Base-by-base conservation (phyloP, 2,329 filamentous ascomycete genomes). In the Torrubiella hemipterigena region DNA sequence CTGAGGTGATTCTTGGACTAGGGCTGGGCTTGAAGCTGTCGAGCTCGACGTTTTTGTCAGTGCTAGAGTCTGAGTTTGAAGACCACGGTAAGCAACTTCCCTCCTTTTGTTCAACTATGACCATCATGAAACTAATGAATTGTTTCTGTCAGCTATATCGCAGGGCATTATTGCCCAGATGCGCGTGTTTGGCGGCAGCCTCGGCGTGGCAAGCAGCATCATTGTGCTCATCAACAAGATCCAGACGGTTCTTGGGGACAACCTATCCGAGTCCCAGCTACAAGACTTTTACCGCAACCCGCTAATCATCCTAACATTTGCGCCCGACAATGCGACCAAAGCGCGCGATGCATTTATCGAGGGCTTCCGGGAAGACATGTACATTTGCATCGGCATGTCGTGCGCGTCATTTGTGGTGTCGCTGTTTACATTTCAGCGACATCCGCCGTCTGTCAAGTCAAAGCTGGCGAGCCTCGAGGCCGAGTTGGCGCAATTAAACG, bases 161-260 rank as follows among this genome's bases (percentile, higher is more conserved):
- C 41, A 43, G 30, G 41, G 41, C 24, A 36, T 44, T 17, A 27
- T 42, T 12, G 40, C 42, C 12, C 42, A 44, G 30, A 34, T 47
- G 25, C 42, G 45, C 15, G 39, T 44, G 9, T 43, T 49, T 29
- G 46, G 46, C 33, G 45, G 46, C 22, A 45, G 41, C 27, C 38
- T 49, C 23, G 46, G 46, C 22, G 41, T 49, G 4, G 44, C 46
- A 15, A 34, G 42, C 15, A 36, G 36, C 33, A 36, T 42, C 30
- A 36, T 42, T n/a, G 36, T 42, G 11, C 35, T 42, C 30, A 42
- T 42, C 25, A 36, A 33, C n/a, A 38, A 33, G 24, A 44, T 44
- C 13, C 32, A 41, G 20, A 22, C 29, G 18, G 31, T 29, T 4
- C 30, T 44, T 8, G 31, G 37, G 18, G 33, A 25, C 29, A 28